Evolutionary conservation across 495 filamentous ascomycete species (phyloP).

Genomic region (Neurospora tetrasperma): DNA sequence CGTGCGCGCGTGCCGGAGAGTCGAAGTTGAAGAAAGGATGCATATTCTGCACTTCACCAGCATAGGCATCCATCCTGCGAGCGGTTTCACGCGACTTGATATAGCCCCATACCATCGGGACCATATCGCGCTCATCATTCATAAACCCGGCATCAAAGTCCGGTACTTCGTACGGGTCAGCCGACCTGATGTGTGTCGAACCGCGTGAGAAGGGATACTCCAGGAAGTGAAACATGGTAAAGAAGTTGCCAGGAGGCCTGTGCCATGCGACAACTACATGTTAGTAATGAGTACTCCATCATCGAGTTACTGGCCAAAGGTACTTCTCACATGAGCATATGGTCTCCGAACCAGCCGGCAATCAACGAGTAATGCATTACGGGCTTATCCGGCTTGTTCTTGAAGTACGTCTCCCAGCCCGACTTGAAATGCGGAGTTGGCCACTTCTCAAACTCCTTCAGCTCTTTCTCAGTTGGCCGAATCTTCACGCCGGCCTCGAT

Average conservation of each 20-base stretch:
- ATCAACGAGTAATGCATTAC: constrained; percentile 76
- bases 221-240: constrained; percentile 81
- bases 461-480: constrained; percentile 58
- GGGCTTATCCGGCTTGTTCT: constrained; percentile 76
- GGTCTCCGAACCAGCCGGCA: constrained; percentile 57
- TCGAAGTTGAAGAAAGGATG: constrained; percentile 58
- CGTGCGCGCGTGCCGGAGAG: constrained; percentile 54
- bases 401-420: constrained; percentile 76
- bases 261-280: not conserved
- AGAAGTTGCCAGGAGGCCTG: constrained; percentile 59
- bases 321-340: constrained; percentile 48
- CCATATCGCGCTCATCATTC: constrained; percentile 78
- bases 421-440: constrained; percentile 55
- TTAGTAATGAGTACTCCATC: not conserved
- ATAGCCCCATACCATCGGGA: constrained; percentile 76
- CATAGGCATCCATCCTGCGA: constrained; percentile 65
- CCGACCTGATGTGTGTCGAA: constrained; percentile 56
- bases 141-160: constrained; percentile 82
- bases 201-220: constrained; percentile 78
- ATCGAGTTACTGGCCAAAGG: not conserved
- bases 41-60: constrained; percentile 63
- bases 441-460: constrained; percentile 55
- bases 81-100: constrained; percentile 80
- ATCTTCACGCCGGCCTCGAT: constrained; percentile 80
- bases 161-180: constrained; percentile 61